Base-by-base conservation (phyloP, 169 alveolate genomes). In the Cyclospora cayetanensis region DNA sequence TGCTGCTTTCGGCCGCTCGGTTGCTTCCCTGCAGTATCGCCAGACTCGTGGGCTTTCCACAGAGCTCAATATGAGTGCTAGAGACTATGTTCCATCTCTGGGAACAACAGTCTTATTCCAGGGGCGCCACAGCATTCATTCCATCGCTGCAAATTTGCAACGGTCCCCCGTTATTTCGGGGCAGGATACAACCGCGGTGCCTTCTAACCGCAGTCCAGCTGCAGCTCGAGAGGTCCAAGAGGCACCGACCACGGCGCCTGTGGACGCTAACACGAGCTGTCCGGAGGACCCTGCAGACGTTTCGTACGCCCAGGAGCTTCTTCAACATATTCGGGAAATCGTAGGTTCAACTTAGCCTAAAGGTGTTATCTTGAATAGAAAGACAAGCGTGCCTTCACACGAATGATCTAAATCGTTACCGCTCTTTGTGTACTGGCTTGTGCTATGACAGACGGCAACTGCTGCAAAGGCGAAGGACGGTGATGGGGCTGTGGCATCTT, bases 281-380 rank as follows among this genome's bases (percentile, higher is more conserved):
- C 20, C 37, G 37, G 0, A 29, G 9, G 74, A 50, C 4, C 88
- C 88, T 5, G 1, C 88, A 3, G 70, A 79, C 2, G 88, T 68
- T 20, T 79, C 88, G 1, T 79, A 79, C 34, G 52, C 88, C 34
- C 50, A 79, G 35, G 74, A 79, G 9, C 52, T 79, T 15, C 74
- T 79, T 1, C 72, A 79, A 22, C 52, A 79, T 31, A 79, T 79
- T 50, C 88, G 22, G 4, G 7, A 50, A 20, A 52, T 39, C 18
- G 88, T 79, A 37, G 52, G 88, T 43, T 15, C 7, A 4, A 1
- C 63, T 18, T 50, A n/a, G 63, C 12, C 63, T 50, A n/a, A n/a
- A n/a, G n/a, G n/a, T n/a, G n/a, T n/a, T n/a, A n/a, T n/a, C n/a
- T n/a, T n/a, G n/a, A n/a, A n/a, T n/a, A n/a, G n/a, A n/a, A n/a